These are phyloP conservation scores for Colletotrichum brevisporum DNA, from an alignment of 2,329 filamentous ascomycete species.

Conservation along the genomic window DNA sequence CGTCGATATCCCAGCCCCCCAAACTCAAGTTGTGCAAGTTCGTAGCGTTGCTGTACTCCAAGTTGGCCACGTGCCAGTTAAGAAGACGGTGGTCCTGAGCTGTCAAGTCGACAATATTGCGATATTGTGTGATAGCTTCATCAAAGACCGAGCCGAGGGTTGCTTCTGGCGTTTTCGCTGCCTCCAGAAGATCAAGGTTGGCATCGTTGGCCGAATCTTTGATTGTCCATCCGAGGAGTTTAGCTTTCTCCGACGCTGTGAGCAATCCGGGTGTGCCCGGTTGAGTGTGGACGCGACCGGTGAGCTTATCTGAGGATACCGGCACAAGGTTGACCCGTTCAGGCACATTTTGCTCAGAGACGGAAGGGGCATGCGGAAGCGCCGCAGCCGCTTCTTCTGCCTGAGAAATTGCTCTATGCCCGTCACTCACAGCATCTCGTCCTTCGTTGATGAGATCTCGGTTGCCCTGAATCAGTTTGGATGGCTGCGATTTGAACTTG, in stretches of 20 bases:
- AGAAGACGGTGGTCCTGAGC: conserved; percentile 90
- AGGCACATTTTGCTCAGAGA: conserved; percentile 68
- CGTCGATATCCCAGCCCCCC: conserved; percentile 95
- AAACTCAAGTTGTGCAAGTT: conserved; percentile 90
- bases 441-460: conserved; percentile 85
- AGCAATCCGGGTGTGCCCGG: conserved; percentile 77
- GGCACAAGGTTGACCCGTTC: conserved; percentile 71
- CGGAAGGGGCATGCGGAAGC: conserved; percentile 66
- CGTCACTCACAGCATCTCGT: conserved; percentile 80
- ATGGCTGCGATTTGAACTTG: conserved; percentile 81
- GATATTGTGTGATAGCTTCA: conserved; percentile 90
- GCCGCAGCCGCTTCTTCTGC: conserved; percentile 79
- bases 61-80: conserved; percentile 98
- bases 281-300: conserved; percentile 80
- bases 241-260: conserved; percentile 83
- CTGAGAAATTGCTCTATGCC: conserved; percentile 78
- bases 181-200: conserved; percentile 79
- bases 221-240: conserved; percentile 86
- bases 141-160: conserved; percentile 94
- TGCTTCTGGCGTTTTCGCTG: conserved; percentile 75
- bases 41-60: conserved; percentile 96
- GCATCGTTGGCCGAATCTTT: conserved; percentile 74
- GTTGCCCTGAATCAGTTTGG: conserved; percentile 85
- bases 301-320: conserved; percentile 77
- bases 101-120: conserved; percentile 83